Evolutionary conservation across 2,329 filamentous ascomycete species (phyloP), one percentile per base, ranked within the genome.

Genomic region (Diaporthe ilicicola): DNA sequence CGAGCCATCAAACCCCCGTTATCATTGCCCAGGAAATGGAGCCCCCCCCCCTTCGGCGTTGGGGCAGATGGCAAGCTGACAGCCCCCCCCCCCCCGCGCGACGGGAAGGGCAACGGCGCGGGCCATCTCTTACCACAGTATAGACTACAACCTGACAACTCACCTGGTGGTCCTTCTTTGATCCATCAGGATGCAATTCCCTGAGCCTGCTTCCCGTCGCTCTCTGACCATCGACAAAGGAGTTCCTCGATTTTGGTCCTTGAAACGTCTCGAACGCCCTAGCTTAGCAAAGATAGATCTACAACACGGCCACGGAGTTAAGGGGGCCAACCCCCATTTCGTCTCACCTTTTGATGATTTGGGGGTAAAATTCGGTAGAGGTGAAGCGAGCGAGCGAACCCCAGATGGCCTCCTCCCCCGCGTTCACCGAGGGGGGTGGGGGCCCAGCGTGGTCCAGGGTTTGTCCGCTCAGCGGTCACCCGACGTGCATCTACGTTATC

Each of bases 51-150:
- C 39, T 19, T 17, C 17, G 56, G 22, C 10, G 51, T 29, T 24
- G 24, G 56, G 27, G 56, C 19, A 22, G 27, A 27, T 44, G 27
- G 29, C 3, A 27, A 56, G 44, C 65, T 56, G 37, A 56, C 44
- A 48, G 15, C 27, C 5, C 19, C 27, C 42, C 4, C 22, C 24
- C 51, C 59, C 68, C 55, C 68, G 32, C 50, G 50, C 68, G 42
- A 32, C 54, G 67, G 46, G 54, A 56, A 50, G 44, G 42, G 54
- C 46, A 46, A 42, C 69, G 61, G 69, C 69, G 69, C 62, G 61
- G 69, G 69, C 69, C 69, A 70, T 29, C 61, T 27, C 54, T 56
- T 32, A 61, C 44, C 10, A 24, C 32, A 34, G 27, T 17, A 27
- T 9, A 48, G 24, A 29, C 34, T 50, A 10, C 37, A 9, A 32